A percentile compares a stretch with the other conserved stretches of the same genome.
Conservation (phyloP, 768 basidiomycete genomes). For the Boletus huronensis region DNA sequence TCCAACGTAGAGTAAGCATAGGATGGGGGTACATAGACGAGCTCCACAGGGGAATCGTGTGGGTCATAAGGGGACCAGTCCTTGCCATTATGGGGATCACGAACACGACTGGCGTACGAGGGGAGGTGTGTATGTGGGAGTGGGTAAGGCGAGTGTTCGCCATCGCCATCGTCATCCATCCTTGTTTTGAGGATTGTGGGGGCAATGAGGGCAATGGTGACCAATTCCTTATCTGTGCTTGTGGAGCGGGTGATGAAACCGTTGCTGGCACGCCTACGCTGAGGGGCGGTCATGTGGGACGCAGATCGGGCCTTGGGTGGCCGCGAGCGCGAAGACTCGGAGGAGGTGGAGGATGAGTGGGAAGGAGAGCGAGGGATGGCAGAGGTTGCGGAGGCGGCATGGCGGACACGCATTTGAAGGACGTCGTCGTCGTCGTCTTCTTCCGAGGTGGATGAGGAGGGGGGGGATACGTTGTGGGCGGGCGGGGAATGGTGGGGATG, state of each 20-base stretch:
- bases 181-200: conserved; percentile 86
- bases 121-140: conserved; percentile 12
- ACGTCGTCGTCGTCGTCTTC: conserved; percentile 50
- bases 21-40: conserved; percentile 66
- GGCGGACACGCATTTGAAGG: conserved; percentile 58
- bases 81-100: conserved; percentile 5
- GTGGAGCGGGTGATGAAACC: conserved; percentile 37
- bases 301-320: conserved; percentile 31
- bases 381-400: conserved; percentile 19
- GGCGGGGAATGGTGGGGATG: conserved; percentile 23
- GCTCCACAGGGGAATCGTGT: conserved; percentile 55
- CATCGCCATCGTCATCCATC: conserved; percentile 41
- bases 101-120: conserved; percentile 1
- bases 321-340: conserved; percentile 22
- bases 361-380: conserved; percentile 37
- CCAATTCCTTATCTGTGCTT: conserved; percentile 45
- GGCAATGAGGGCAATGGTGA: conserved; percentile 71
- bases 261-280: conserved; percentile 38
- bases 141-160: conserved; percentile 20
- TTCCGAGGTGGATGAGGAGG: conserved; percentile 36
- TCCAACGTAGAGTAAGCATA: conserved; percentile 25
- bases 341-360: conserved; percentile 32
- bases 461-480: conserved; percentile 19
- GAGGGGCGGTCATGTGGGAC: conserved; percentile 12
- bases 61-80: conserved; percentile 19